A percentile compares a stretch with the other conserved stretches of the same genome.
Evolutionary conservation across 495 filamentous ascomycete species (phyloP).

Genomic region (Aspergillus sparsus): DNA sequence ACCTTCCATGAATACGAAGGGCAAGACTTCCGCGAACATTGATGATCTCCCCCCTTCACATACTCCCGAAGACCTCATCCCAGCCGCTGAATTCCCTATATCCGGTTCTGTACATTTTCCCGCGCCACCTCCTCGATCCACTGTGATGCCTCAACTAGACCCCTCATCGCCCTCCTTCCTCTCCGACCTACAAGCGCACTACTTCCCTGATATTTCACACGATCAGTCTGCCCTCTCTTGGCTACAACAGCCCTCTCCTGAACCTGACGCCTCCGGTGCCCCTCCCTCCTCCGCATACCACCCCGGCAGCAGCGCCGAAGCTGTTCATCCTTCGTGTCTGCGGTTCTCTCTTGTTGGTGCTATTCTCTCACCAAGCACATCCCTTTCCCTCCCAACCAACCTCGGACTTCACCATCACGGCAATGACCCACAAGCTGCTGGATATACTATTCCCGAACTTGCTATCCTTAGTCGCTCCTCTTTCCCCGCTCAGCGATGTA

Average conservation of each 20-base stretch:
- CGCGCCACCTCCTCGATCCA: constrained; percentile 45
- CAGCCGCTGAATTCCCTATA: constrained; percentile 43
- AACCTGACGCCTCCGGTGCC: constrained; percentile 49
- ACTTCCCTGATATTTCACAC: constrained; percentile 82
- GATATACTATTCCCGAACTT: constrained; percentile 90
- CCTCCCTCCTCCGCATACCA: constrained; percentile 66
- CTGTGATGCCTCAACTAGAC: constrained; percentile 68
- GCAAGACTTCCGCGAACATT: constrained; percentile 26
- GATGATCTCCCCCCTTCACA: constrained; percentile 41
- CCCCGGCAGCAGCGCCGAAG: constrained; percentile 60
- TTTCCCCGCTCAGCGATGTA: constrained; percentile 82
- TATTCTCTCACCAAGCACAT: constrained; percentile 71
- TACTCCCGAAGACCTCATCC: constrained; percentile 41
- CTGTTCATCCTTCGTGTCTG: constrained; percentile 72
- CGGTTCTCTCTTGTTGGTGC: constrained; percentile 86
- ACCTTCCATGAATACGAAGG: constrained; percentile 3
- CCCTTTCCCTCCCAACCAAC: constrained; percentile 68
- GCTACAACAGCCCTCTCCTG: constrained; percentile 73
- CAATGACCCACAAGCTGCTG: constrained; percentile 88
- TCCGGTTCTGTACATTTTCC: constrained; percentile 62
- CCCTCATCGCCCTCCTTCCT: constrained; percentile 82
- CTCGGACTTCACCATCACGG: constrained; percentile 92
- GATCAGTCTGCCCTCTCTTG: constrained; percentile 86
- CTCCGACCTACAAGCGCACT: constrained; percentile 78
- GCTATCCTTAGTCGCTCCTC: constrained; percentile 77